A percentile compares a stretch with the other conserved stretches of the same genome.
Evolutionary conservation across 2,329 filamentous ascomycete genomes (phyloP).

Genomic region (Fusarium sp.): DNA sequence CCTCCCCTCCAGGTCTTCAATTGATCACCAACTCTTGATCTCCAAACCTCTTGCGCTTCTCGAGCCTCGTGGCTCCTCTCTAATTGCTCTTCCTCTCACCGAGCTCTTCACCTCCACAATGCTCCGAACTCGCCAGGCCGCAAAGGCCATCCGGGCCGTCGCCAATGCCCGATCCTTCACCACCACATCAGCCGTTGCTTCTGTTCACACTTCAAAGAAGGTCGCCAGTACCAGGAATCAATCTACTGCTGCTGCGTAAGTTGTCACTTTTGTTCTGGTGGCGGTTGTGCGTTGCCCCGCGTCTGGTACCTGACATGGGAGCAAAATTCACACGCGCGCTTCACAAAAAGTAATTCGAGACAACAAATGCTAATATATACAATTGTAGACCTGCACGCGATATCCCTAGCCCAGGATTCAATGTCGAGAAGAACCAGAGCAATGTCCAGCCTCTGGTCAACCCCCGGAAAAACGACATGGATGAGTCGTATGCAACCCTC

Average conservation of each 20-base stretch:
- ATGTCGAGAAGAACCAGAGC: constrained; percentile 56
- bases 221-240: background rate
- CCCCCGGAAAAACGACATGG: constrained; percentile 70
- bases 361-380: constrained; percentile 23
- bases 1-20: background rate
- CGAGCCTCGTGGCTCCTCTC: background rate
- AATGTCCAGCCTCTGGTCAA: constrained; percentile 77
- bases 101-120: background rate
- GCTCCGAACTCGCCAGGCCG: background rate
- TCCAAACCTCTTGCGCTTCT: background rate
- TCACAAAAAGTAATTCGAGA: constrained; percentile 10
- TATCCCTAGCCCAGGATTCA: constrained; percentile 71
- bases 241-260: background rate
- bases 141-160: background rate
- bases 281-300: background rate
- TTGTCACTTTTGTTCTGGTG: background rate
- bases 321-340: background rate
- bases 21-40: background rate
- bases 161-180: background rate
- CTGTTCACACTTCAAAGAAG: background rate
- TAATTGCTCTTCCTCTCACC: background rate
- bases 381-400: constrained; percentile 57
- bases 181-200: background rate
- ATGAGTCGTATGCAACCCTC: constrained; percentile 75
- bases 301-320: background rate